These are phyloP conservation scores for Santalum album DNA, from an alignment of 164 flowering plant species.

Conservation along the genomic window DNA sequence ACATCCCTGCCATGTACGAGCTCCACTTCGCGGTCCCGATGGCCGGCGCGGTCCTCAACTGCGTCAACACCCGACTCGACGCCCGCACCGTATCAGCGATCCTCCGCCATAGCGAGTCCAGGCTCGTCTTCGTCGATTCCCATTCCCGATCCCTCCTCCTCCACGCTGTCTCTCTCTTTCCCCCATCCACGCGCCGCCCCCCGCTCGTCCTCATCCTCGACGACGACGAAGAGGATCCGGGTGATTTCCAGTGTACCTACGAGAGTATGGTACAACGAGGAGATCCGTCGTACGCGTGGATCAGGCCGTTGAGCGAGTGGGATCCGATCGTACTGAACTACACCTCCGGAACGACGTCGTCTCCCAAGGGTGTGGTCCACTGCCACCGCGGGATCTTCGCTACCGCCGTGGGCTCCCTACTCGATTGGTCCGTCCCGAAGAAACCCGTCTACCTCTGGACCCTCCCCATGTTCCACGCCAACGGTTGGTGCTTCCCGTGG, in stretches of 20 bases:
- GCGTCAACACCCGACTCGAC: conserved; percentile 32
- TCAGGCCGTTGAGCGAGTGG: conserved; percentile 37
- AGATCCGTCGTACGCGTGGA: conserved; percentile 28
- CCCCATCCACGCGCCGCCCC: conserved; percentile 12
- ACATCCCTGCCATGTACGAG: conserved; percentile 36
- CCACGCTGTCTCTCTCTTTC: conserved; percentile 22
- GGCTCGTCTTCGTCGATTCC: conserved; percentile 2
- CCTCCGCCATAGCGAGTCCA: conserved; percentile 25
- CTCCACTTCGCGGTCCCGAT: conserved; percentile 35
- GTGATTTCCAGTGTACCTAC: conserved; percentile 14
- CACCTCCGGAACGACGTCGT: conserved; percentile 53
- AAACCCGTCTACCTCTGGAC: conserved; percentile 46
- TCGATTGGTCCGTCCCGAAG: conserved; percentile 29
- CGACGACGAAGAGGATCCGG: not conserved
- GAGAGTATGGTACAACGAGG: conserved; percentile 27
- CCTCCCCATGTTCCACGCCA: conserved; percentile 53
- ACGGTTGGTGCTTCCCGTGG: conserved; percentile 54
- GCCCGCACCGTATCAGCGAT: conserved; percentile 26
- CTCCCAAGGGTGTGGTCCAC: conserved; percentile 52
- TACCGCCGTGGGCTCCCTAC: conserved; percentile 21
- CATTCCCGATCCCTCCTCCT: conserved; percentile 7
- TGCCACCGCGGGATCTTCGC: conserved; percentile 36
- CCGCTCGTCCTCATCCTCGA: conserved; percentile 21
- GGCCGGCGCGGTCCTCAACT: conserved; percentile 29
- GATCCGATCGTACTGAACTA: conserved; percentile 39